A percentile compares a stretch with the other conserved stretches of the same genome.
Evolutionary conservation across 768 basidiomycete species (phyloP).

Genomic region (Lentinula sp.): DNA sequence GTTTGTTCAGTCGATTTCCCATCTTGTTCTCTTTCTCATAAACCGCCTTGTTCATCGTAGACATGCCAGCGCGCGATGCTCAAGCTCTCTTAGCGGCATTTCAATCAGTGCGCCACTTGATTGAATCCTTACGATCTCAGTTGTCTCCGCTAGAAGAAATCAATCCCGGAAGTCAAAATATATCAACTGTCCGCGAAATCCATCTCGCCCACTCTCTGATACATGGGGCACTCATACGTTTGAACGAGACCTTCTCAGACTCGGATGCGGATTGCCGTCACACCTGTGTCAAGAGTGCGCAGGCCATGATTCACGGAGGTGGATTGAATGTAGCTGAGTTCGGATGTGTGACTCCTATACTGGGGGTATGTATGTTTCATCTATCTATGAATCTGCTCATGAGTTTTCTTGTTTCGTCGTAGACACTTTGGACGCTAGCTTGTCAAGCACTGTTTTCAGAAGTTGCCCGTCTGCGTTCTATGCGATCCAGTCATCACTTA

Average conservation of each 20-base stretch:
- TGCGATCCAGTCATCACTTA: background rate
- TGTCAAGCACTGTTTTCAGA: constrained; percentile 2
- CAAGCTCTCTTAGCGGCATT: constrained; percentile 38
- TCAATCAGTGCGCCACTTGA: constrained; percentile 36
- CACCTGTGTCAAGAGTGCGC: constrained; percentile 36
- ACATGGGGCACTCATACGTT: constrained; percentile 44
- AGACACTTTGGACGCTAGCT: constrained; percentile 5
- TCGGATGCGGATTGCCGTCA: constrained; percentile 34
- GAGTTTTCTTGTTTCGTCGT: background rate
- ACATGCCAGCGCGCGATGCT: constrained; percentile 33
- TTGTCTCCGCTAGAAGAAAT: constrained; percentile 26
- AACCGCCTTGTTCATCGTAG: constrained; percentile 17
- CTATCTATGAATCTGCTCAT: background rate
- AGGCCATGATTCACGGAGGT: constrained; percentile 33
- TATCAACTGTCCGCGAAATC: constrained; percentile 19
- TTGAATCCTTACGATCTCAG: constrained; percentile 31
- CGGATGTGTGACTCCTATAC: constrained; percentile 39
- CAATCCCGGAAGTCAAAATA: constrained; percentile 18
- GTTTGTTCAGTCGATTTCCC: background rate
- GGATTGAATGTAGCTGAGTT: constrained; percentile 32
- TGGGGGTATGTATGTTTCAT: constrained; percentile 36
- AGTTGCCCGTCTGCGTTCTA: background rate
- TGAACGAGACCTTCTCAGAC: constrained; percentile 43
- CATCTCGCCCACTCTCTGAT: constrained; percentile 42
- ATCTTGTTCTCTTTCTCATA: background rate